A percentile compares a stretch with the other conserved stretches of the same genome.
Evolutionary conservation across 2,329 filamentous ascomycete species (phyloP).

Genomic region (Xylariomycetidae sp.): DNA sequence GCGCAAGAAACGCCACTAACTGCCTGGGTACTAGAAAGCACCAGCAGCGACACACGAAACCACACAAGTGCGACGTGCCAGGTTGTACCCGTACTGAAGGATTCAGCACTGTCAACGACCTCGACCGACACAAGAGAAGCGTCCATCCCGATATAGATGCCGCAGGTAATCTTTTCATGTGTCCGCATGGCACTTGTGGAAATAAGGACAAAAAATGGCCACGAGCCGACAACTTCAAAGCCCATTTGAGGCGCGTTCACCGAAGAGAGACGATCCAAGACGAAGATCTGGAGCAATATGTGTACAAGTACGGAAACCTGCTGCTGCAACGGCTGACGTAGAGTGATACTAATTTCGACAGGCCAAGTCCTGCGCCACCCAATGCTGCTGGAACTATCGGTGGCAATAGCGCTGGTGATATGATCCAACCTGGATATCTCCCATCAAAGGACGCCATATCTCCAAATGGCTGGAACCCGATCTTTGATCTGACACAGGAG

Average conservation of each 20-base stretch:
- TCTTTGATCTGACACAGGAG: too few relatives aligned
- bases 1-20: constrained; percentile 12
- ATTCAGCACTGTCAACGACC: constrained; percentile 77
- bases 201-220: constrained; percentile 69
- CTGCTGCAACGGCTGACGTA: too few relatives aligned
- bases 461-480: too few relatives aligned
- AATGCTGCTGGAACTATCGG: too few relatives aligned
- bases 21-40: constrained; percentile 60
- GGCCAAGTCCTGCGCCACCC: too few relatives aligned
- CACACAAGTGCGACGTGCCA: constrained; percentile 54
- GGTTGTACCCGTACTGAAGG: constrained; percentile 58
- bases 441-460: too few relatives aligned
- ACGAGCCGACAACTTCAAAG: constrained; percentile 79
- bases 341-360: too few relatives aligned
- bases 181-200: constrained; percentile 51
- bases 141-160: constrained; percentile 54
- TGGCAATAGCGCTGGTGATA: too few relatives aligned
- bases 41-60: constrained; percentile 62
- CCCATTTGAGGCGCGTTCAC: constrained; percentile 71
- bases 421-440: too few relatives aligned
- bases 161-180: constrained; percentile 52
- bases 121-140: constrained; percentile 71
- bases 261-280: constrained; percentile 28
- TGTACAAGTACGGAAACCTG: constrained; percentile 28
- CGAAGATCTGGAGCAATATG: constrained; percentile 33